Percentiles rank a stretch among this genome's conserved stretches.
Conservation (phyloP, 2,329 filamentous ascomycete species). For the Stagonosporopsis chrysanthemi region DNA sequence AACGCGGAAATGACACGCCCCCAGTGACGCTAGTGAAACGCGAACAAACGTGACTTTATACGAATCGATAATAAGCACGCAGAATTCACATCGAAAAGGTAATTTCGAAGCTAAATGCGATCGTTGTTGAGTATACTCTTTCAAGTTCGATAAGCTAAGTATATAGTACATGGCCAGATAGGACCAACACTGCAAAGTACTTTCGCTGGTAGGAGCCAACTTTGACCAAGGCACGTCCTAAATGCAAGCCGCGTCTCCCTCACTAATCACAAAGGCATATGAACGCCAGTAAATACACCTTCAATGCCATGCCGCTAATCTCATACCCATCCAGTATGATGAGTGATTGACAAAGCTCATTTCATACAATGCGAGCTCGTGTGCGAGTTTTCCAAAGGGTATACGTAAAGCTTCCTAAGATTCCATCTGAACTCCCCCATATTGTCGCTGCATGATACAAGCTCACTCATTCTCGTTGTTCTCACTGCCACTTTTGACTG, state of each 20-base stretch:
- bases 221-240: neutral
- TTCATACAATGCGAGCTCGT: constrained; percentile 44
- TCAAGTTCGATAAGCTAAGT: constrained; percentile 3
- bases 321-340: constrained; percentile 27
- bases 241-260: neutral
- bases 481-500: constrained; percentile 49
- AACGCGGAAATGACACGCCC: constrained; percentile 14
- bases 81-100: too few relatives aligned
- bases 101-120: neutral
- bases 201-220: constrained; percentile 6
- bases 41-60: constrained; percentile 21
- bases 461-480: constrained; percentile 40
- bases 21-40: constrained; percentile 17
- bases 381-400: constrained; percentile 43
- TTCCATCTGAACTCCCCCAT: constrained; percentile 13
- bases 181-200: constrained; percentile 5
- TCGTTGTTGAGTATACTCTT: neutral
- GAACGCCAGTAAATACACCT: constrained; percentile 39
- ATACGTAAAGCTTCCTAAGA: constrained; percentile 34
- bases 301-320: constrained; percentile 37
- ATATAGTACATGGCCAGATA: constrained; percentile 16
- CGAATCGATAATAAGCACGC: neutral
- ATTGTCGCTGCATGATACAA: constrained; percentile 1
- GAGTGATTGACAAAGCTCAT: constrained; percentile 29
- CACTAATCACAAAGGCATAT: neutral